Evolutionary conservation across 345 rosid genomes (phyloP).

Genomic region (Citrus cavaleriei): DNA sequence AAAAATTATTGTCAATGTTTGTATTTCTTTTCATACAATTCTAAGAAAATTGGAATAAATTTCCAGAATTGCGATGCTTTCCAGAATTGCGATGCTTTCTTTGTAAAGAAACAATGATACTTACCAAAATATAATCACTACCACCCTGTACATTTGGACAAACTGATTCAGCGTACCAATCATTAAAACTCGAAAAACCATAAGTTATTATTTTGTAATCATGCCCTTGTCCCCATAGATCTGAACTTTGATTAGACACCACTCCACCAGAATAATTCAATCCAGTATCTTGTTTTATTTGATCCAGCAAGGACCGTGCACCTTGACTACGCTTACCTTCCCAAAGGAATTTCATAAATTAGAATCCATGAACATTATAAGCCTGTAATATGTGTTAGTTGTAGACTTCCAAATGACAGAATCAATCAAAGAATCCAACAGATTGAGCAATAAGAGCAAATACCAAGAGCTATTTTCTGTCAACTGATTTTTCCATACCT

Average conservation of each 20-base stretch:
- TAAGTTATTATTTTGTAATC: constrained; percentile 10
- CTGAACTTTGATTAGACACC: constrained; percentile 10
- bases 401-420: not conserved
- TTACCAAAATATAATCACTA: constrained; percentile 28
- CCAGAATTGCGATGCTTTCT: not conserved
- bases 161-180: constrained; percentile 29
- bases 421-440: not conserved
- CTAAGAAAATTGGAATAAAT: not conserved
- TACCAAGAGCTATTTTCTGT: not conserved
- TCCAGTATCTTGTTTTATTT: constrained; percentile 9
- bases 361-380: constrained; percentile 2
- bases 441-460: not conserved
- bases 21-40: not conserved
- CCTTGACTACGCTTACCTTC: constrained; percentile 15
- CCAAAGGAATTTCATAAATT: constrained; percentile 10
- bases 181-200: constrained; percentile 28
- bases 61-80: not conserved
- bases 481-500: constrained; percentile 4
- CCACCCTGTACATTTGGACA: constrained; percentile 28
- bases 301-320: constrained; percentile 18
- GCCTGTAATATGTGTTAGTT: not conserved
- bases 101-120: constrained; percentile 5
- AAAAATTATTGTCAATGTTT: no score
- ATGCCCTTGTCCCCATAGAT: constrained; percentile 5
- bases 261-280: constrained; percentile 2